These are phyloP conservation scores for Combretum micranthum DNA, from an alignment of 345 rosid species.

Conservation along the genomic window DNA sequence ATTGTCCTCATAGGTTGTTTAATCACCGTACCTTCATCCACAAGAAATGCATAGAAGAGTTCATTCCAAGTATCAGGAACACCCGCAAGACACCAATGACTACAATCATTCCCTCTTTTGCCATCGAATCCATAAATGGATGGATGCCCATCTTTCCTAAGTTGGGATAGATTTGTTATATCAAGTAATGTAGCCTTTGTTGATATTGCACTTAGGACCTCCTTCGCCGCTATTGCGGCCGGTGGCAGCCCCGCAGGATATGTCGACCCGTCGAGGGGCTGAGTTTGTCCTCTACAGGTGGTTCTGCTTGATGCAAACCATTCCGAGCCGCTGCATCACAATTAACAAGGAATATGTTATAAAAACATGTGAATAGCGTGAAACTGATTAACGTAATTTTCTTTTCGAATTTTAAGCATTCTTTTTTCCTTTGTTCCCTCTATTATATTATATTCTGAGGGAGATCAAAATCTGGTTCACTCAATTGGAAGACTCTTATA, in stretches of 20 bases:
- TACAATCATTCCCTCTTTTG: slow-evolving; percentile 27
- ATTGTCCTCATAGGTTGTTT: too few species aligned
- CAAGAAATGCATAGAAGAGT: slow-evolving; percentile 21
- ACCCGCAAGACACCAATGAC: slow-evolving; percentile 47
- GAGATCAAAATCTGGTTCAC: too few species aligned
- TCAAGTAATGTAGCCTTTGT: slow-evolving; percentile 24
- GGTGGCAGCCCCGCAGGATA: slow-evolving; percentile 32
- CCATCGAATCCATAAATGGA: slow-evolving; percentile 18
- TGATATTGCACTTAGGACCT: slow-evolving; percentile 13
- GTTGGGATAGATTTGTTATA: slow-evolving; percentile 32
- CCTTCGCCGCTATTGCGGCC: slow-evolving; percentile 12
- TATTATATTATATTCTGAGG: too few species aligned
- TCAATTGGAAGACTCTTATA: too few species aligned
- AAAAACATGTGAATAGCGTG: too few species aligned
- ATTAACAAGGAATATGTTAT: background rate
- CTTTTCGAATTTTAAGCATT: too few species aligned
- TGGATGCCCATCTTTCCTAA: slow-evolving; percentile 42
- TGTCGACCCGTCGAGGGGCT: slow-evolving; percentile 21
- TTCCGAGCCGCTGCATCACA: slow-evolving; percentile 20
- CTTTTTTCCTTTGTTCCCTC: too few species aligned
- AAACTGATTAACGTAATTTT: too few species aligned
- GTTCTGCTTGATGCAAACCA: slow-evolving; percentile 25
- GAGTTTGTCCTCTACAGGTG: slow-evolving; percentile 21
- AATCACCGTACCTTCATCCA: background rate
- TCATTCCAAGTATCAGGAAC: slow-evolving; percentile 42